phyloP scores from a whole-genome alignment of 306 rosid species.

The Lathyrus sativus region DNA sequence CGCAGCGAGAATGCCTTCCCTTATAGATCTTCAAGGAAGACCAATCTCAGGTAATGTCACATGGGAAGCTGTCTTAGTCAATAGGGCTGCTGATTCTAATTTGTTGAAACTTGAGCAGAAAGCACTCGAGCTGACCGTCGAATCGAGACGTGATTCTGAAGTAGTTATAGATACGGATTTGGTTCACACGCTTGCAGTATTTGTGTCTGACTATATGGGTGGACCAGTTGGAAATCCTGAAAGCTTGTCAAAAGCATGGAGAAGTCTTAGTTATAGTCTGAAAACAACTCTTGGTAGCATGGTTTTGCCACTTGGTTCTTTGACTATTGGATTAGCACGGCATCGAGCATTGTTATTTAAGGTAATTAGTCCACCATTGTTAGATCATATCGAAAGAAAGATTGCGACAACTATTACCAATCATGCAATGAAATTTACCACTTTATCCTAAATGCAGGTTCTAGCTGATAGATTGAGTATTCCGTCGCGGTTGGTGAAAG shows the following conservation, averaged over 20 bases:
- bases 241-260: slow-evolving; percentile 76
- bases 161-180: slow-evolving; percentile 55
- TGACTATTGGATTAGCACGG: slow-evolving; percentile 89
- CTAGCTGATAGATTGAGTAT: slow-evolving; percentile 88
- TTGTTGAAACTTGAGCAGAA: slow-evolving; percentile 81
- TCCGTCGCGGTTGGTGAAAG: slow-evolving; percentile 91
- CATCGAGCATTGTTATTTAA: slow-evolving; percentile 97
- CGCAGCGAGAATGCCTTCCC: slow-evolving; percentile 85
- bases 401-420: no score
- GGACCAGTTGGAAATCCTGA: slow-evolving; percentile 86
- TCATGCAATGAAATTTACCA: not conserved
- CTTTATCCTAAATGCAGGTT: slow-evolving; percentile 51
- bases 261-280: slow-evolving; percentile 69
- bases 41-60: slow-evolving; percentile 64
- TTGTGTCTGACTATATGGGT: slow-evolving; percentile 93
- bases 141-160: slow-evolving; percentile 57
- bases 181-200: slow-evolving; percentile 74
- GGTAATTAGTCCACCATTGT: slow-evolving; percentile 46
- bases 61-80: slow-evolving; percentile 95
- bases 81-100: slow-evolving; percentile 80
- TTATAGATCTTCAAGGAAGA: slow-evolving; percentile 90
- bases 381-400: no score
- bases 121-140: slow-evolving; percentile 65
- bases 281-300: slow-evolving; percentile 89
- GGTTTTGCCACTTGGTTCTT: slow-evolving; percentile 94